These are phyloP conservation scores for Teratosphaeria zuluensis DNA, from an alignment of 2,329 filamentous ascomycete genomes.

Conservation along the genomic window DNA sequence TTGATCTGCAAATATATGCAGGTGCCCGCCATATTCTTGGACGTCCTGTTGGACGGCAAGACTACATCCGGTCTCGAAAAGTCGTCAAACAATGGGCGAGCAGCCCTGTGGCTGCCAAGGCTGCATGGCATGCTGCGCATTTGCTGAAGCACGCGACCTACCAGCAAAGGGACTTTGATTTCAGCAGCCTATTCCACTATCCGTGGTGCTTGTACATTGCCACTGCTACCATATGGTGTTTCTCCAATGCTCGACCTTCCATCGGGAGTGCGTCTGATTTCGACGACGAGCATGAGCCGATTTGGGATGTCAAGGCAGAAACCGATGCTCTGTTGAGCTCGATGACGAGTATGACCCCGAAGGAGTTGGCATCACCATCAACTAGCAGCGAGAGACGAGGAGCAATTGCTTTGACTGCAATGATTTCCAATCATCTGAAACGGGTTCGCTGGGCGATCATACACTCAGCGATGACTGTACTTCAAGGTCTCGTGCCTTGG, in stretches of 20 bases:
- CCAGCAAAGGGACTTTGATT: background rate
- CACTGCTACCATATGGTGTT: background rate
- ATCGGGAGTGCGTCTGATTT: background rate
- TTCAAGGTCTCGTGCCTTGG: background rate
- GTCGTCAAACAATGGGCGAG: slow-evolving; percentile 32
- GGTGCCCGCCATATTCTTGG: slow-evolving; percentile 52
- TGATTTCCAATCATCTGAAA: background rate
- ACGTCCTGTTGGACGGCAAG: slow-evolving; percentile 40
- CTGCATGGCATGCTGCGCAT: background rate
- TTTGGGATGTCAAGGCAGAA: background rate
- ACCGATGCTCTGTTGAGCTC: background rate
- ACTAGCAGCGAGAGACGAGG: background rate
- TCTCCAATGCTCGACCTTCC: background rate
- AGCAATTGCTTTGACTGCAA: background rate
- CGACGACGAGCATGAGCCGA: background rate
- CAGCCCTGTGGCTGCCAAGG: background rate
- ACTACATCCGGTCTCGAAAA: slow-evolving; percentile 42
- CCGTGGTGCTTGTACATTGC: background rate
- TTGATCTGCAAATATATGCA: slow-evolving; percentile 54
- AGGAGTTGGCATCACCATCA: background rate
- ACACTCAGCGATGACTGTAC: background rate
- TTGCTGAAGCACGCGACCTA: background rate
- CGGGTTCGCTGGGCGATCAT: background rate
- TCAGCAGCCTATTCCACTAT: background rate
- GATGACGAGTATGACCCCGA: background rate